Conservation (phyloP, 2,329 filamentous ascomycete species). For the Raffaelea deltoideospora region DNA sequence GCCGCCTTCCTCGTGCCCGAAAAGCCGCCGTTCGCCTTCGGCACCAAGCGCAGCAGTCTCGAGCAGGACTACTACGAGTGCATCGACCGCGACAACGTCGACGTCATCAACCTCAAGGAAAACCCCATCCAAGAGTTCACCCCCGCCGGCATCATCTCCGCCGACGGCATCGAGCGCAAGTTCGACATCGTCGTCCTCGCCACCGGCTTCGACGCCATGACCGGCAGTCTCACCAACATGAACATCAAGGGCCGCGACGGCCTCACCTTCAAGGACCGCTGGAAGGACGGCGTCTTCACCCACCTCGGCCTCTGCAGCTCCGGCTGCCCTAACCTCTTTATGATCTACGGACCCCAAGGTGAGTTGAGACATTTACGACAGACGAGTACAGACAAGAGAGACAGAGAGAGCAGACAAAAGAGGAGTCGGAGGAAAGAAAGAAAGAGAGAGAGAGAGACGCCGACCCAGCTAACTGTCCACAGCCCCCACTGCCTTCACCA, state of each 20-base stretch:
- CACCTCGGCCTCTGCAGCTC: conserved; percentile 11
- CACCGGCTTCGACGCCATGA: conserved; percentile 19
- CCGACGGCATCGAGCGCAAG: conserved; percentile 20
- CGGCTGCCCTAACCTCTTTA: conserved; percentile 9
- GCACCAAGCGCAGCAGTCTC: conserved; percentile 27
- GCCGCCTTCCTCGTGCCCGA: conserved; percentile 23
- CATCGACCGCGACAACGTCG: conserved; percentile 27
- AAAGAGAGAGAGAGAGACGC: too few species aligned
- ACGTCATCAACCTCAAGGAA: conserved; percentile 26
- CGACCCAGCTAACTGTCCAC: neutral
- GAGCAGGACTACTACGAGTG: conserved; percentile 35
- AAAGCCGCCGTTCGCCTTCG: conserved; percentile 28
- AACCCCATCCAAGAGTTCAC: conserved; percentile 26
- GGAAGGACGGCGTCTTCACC: conserved; percentile 17
- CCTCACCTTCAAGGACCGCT: conserved; percentile 15
- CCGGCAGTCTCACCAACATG: conserved; percentile 16
- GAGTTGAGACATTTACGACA: too few species aligned
- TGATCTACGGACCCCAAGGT: conserved; percentile 8
- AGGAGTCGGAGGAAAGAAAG: too few species aligned
- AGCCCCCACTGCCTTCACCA: conserved; percentile 11
- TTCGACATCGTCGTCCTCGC: conserved; percentile 20
- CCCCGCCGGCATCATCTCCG: conserved; percentile 21
- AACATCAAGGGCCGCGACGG: conserved; percentile 15
- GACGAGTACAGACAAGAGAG: too few species aligned
- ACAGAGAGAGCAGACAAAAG: too few species aligned